Percentiles rank a stretch among this genome's conserved stretches.
These are phyloP conservation scores for Aquilaria yunnanensis DNA, from an alignment of 345 rosid genomes.

Conservation along the genomic window DNA sequence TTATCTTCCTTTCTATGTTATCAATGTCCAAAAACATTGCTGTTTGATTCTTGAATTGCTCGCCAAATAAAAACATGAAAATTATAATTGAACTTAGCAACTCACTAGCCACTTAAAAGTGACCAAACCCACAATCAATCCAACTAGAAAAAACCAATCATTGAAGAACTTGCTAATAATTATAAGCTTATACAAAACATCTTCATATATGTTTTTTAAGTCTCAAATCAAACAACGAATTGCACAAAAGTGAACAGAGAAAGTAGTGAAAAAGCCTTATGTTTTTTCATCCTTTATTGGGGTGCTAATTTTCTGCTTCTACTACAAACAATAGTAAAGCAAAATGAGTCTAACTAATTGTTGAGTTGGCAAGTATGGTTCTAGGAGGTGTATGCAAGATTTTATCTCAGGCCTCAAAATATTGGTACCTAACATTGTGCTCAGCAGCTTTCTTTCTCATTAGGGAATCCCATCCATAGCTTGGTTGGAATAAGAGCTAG, in stretches of 20 bases:
- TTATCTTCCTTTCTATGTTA: too few relatives aligned
- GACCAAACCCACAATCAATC: too few relatives aligned
- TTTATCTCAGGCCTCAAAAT: slow-evolving; percentile 22
- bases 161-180: too few relatives aligned
- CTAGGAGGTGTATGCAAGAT: slow-evolving; percentile 25
- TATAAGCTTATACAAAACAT: too few relatives aligned
- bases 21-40: too few relatives aligned
- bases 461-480: slow-evolving; percentile 27
- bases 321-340: slow-evolving; percentile 11
- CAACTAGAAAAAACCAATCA: too few relatives aligned
- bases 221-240: not conserved
- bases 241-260: not conserved
- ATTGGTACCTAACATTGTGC: slow-evolving; percentile 14
- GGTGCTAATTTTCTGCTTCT: slow-evolving; percentile 12
- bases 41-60: too few relatives aligned
- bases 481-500: slow-evolving; percentile 26
- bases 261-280: slow-evolving; percentile 2
- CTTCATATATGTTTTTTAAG: too few relatives aligned
- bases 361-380: slow-evolving; percentile 29
- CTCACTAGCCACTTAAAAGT: too few relatives aligned
- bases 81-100: too few relatives aligned
- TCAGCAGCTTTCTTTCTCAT: slow-evolving; percentile 4
- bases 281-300: slow-evolving; percentile 1
- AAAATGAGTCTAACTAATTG: slow-evolving; percentile 21
- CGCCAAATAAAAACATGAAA: too few relatives aligned